Evolutionary conservation across 2,329 filamentous ascomycete species (phyloP), one percentile per base, ranked within the genome.

Genomic region (Hypoxylon sp.): DNA sequence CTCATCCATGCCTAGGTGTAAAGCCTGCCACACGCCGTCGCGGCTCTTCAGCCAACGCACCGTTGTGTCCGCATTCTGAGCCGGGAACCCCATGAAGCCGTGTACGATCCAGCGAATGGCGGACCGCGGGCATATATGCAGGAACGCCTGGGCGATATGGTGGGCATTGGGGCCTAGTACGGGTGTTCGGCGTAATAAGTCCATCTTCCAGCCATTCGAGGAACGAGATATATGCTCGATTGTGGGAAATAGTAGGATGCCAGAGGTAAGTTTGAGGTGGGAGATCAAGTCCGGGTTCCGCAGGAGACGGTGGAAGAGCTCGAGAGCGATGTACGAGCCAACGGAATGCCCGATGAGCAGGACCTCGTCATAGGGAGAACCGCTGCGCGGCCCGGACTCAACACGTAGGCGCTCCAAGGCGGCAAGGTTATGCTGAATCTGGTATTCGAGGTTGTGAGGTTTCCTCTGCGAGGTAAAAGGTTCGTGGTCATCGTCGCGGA

Each of bases 281-380:
- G 75, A 73, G 1, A 71, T 71, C 10, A 68, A 53, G 10, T 63
- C 58, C 0, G 71, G 68, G 33, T 75, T 64, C 31, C 76, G 76
- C 29, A 79, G 75, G 60, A 86, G 81, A 8, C 84, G 78, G 59
- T 86, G 78, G 43, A 90, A 82, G 24, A 90, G 75, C 70, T 92
- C 88, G 62, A 92, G 83, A 2, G 83, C 77, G 17, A 93, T 88
- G 70, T 90, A 93, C 8, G 85, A 78, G 20, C 90, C 90, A 1
- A 93, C 87, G 0, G 88, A 91, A 73, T 93, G 90, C 3, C 89
- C 90, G 46, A 89, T 82, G 13, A 93, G 75, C 6, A 91, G 79
- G 15, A 92, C 82, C 46, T 78, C 78, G 68, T 86, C 79, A 62
- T 83, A 87, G 0, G 74, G 70, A 42, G 72, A 67, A 29, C 73